phyloP scores from a whole-genome alignment of 345 rosid genomes.

The Eucalyptus lansdowneana region DNA sequence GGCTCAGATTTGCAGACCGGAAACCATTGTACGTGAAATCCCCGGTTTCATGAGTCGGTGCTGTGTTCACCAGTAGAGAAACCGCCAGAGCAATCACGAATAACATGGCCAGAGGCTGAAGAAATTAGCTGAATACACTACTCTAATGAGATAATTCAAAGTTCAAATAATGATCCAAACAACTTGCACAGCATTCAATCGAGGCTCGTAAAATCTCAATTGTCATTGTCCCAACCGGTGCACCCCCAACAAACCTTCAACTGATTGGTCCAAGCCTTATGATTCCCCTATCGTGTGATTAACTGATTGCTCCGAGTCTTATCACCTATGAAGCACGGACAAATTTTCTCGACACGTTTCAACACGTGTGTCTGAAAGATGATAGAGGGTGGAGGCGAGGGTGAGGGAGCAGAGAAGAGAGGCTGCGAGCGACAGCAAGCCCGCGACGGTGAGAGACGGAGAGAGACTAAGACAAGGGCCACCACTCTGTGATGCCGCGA shows the following conservation, averaged over 20 bases:
- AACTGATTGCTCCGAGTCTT: no score
- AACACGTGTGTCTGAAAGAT: no score
- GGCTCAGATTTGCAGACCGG: no score
- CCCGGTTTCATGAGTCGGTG: not conserved
- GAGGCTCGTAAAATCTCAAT: not conserved
- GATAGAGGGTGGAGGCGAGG: no score
- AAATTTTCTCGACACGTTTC: no score
- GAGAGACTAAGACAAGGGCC: no score
- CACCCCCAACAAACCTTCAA: not conserved
- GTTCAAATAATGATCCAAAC: not conserved
- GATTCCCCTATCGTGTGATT: not conserved
- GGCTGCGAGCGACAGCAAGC: no score
- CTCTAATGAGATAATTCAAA: not conserved
- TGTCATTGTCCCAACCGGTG: not conserved
- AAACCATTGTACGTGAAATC: not conserved
- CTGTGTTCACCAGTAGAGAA: not conserved
- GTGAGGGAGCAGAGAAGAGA: no score
- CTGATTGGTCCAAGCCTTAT: not conserved
- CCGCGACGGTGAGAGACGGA: no score
- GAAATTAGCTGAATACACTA: not conserved
- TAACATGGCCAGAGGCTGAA: not conserved
- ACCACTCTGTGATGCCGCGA: no score
- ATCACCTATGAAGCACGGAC: no score
- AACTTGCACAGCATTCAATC: not conserved
- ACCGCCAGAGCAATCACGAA: not conserved